A percentile compares a stretch with the other conserved stretches of the same genome.
phyloP scores from a whole-genome alignment of 257 asterid genomes.

The Rhazya stricta region DNA sequence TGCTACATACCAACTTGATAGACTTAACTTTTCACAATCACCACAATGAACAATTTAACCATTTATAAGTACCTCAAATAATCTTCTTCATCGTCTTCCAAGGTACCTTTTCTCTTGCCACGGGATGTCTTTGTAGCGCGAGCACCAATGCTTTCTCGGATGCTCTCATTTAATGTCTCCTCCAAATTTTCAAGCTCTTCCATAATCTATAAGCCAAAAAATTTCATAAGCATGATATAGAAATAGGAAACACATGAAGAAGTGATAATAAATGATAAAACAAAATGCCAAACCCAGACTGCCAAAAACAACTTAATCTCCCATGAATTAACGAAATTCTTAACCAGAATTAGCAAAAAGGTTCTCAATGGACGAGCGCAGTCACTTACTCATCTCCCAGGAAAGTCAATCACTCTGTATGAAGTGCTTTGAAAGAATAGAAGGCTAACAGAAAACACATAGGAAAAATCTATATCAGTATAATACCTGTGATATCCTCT shows the following conservation, averaged over 20 bases:
- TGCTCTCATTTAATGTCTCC: conserved; percentile 94
- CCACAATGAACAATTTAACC: not conserved
- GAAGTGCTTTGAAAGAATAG: too few species aligned
- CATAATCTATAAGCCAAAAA: conserved; percentile 50
- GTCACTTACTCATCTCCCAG: not conserved
- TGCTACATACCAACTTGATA: not conserved
- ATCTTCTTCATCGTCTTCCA: conserved; percentile 69
- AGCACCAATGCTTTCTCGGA: conserved; percentile 92
- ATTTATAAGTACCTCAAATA: conserved; percentile 49
- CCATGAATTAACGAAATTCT: not conserved
- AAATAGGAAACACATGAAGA: not conserved
- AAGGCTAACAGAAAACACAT: too few species aligned
- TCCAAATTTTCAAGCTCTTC: conserved; percentile 99
- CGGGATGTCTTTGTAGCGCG: conserved; percentile 52
- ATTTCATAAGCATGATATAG: conserved; percentile 5
- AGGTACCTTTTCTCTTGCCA: conserved; percentile 58
- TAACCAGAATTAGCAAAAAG: conserved; percentile 4
- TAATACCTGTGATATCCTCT: conserved; percentile 87
- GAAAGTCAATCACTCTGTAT: too few species aligned
- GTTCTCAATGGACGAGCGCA: conserved; percentile 4
- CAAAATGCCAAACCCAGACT: conserved; percentile 4
- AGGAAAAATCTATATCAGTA: not conserved
- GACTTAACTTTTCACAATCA: not conserved
- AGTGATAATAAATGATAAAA: not conserved
- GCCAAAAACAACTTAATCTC: not conserved